Evolutionary conservation across 2,329 filamentous ascomycete genomes (phyloP), one percentile per base, ranked within the genome.

Genomic region (Alternaria conjuncta): DNA sequence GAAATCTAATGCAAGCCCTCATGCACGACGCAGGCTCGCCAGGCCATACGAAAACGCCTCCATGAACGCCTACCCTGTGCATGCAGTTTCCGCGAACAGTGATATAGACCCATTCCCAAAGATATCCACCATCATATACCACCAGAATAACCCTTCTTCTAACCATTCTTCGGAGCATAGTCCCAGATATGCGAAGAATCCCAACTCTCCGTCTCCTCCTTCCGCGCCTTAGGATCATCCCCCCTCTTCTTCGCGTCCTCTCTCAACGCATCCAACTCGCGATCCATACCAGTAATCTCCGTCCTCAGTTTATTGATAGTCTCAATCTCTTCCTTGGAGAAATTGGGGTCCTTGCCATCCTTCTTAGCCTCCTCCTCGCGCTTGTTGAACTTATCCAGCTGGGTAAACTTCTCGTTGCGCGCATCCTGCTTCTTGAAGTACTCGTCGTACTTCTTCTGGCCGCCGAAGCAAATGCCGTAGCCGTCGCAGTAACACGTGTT

Each of bases 391-490:
- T 45, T 65, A 5, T 79, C 70, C 46, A 86, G 64, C 65, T 84
- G 78, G 30, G 79, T 71, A 58, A 81, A 78, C 23, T 81, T 73
- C 26, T 81, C 75, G 21, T 82, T 76, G 57, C 81, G 79, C 41
- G 81, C 68, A 36, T 79, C 82, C 45, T 82, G 77, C 58, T 85
- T 73, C 57, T 84, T 81, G 58, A 86, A 83, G 73, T 82, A 88
- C 8, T 81, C 75, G 32, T 85, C 79, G 57, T 85, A 88, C 58
- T 83, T 79, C 13, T 82, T 75, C 26, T 83, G 80, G 4, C 81
- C 81, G 20, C 84, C 86, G 66, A 89, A 90, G 68, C 89, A 90
- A 15, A 89, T 78, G 0, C 88, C 88, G 63, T 88, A 90, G 5
- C 86, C 88, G 63, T 90, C 88, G 75, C 89, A 90, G 65, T 89